Conservation (phyloP, 2,329 filamentous ascomycete species). For the Microsporum audouinii region DNA sequence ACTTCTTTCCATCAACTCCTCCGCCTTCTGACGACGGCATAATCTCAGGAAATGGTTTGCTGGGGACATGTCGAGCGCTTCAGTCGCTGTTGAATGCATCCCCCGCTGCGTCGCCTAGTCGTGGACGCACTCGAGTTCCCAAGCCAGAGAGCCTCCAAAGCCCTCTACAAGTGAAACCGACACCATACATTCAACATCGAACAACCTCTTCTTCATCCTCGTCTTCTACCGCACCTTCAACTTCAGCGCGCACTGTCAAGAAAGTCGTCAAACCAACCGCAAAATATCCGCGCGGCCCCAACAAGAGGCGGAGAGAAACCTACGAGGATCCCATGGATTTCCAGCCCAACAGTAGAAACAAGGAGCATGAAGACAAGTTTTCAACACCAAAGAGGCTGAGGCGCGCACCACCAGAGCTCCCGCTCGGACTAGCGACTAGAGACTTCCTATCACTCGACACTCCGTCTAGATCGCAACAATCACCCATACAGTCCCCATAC, state of each 20-base stretch:
- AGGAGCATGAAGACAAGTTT: conserved; percentile 17
- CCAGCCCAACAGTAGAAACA: background rate
- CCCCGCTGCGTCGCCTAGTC: conserved; percentile 25
- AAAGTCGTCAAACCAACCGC: conserved; percentile 20
- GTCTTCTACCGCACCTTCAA: conserved; percentile 1
- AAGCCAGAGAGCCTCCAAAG: conserved; percentile 32
- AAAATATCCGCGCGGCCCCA: conserved; percentile 11
- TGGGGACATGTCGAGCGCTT: conserved; percentile 33
- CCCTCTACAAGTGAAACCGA: conserved; percentile 25
- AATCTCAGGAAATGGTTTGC: conserved; percentile 28
- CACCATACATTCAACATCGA: conserved; percentile 13
- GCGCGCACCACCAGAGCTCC: conserved; percentile 33
- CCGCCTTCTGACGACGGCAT: conserved; percentile 27
- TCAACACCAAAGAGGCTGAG: conserved; percentile 38
- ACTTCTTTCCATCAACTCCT: conserved; percentile 28
- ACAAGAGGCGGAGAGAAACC: conserved; percentile 18
- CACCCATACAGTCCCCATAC: conserved; percentile 21
- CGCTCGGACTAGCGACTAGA: conserved; percentile 32
- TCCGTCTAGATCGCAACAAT: conserved; percentile 15
- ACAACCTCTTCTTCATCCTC: background rate
- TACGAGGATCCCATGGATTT: conserved; percentile 27
- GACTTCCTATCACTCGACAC: conserved; percentile 35
- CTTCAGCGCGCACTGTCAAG: conserved; percentile 20
- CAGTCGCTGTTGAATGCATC: conserved; percentile 34
- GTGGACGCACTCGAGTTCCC: conserved; percentile 11